Conservation (phyloP, 345 rosid species). For the Pugionium cornutum region DNA sequence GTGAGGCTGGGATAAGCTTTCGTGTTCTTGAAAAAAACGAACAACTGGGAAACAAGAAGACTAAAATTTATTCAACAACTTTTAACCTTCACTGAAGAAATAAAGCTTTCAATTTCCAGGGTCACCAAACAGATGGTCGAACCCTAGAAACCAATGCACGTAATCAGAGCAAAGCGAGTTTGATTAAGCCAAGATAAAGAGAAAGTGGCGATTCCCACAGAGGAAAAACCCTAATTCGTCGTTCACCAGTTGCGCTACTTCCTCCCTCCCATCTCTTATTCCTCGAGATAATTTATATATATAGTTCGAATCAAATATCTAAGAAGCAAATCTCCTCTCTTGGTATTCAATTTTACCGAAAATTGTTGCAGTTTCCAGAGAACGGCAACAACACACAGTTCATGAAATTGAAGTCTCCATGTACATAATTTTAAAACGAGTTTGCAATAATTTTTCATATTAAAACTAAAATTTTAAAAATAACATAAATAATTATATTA, state of each 20-base stretch:
- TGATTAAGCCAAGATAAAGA: not conserved
- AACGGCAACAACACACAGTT: slow-evolving; percentile 15
- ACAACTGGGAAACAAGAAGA: slow-evolving; percentile 12
- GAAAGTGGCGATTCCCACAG: slow-evolving; percentile 7
- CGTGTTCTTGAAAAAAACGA: not conserved
- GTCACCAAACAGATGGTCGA: slow-evolving; percentile 1
- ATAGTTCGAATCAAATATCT: slow-evolving; percentile 3
- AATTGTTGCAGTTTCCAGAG: slow-evolving; percentile 16
- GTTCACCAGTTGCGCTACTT: slow-evolving; percentile 21
- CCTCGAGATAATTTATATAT: not conserved
- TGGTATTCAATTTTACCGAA: slow-evolving; percentile 14
- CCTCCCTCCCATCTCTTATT: not conserved
- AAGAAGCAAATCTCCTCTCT: not conserved
- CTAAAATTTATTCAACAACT: not conserved
- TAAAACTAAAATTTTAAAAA: too few relatives aligned
- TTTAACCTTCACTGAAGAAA: slow-evolving; percentile 21
- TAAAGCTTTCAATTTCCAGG: slow-evolving; percentile 3
- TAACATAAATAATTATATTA: too few relatives aligned
- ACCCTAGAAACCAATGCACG: slow-evolving; percentile 13
- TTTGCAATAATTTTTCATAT: too few relatives aligned
- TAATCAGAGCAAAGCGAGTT: slow-evolving; percentile 17
- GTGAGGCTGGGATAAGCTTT: not conserved
- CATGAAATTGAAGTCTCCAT: not conserved
- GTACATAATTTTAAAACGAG: too few relatives aligned
- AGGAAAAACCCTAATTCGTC: slow-evolving; percentile 32